A percentile compares a stretch with the other conserved stretches of the same genome.
These are phyloP conservation scores for Fusarium sp. DNA, from an alignment of 2,329 filamentous ascomycete genomes.

Conservation along the genomic window DNA sequence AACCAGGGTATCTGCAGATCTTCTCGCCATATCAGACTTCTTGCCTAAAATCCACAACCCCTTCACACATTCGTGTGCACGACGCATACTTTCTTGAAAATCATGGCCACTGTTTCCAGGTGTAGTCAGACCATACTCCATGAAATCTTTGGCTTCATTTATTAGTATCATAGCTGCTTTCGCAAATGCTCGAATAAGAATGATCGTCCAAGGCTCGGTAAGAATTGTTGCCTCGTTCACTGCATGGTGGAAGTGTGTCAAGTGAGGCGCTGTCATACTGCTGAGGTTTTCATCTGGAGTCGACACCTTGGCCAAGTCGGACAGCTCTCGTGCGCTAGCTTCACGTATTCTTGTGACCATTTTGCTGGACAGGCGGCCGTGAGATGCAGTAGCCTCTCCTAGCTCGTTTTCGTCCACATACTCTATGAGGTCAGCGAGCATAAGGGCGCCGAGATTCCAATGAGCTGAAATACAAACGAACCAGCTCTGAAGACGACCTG, in stretches of 20 bases:
- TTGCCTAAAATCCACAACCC: constrained; percentile 68
- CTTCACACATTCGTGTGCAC: constrained; percentile 65
- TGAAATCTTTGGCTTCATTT: constrained; percentile 48
- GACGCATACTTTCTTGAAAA: constrained; percentile 52
- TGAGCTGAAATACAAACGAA: constrained; percentile 70
- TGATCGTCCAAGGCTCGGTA: constrained; percentile 73
- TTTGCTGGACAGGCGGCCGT: constrained; percentile 45
- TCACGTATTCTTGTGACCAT: constrained; percentile 60
- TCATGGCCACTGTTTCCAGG: constrained; percentile 40
- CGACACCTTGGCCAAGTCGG: constrained; percentile 64
- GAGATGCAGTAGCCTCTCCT: constrained; percentile 39
- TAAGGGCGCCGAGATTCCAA: constrained; percentile 70
- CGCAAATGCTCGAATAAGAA: constrained; percentile 68
- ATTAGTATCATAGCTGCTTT: constrained; percentile 60
- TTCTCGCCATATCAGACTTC: constrained; percentile 65
- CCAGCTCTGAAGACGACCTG: constrained; percentile 70
- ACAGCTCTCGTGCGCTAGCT: constrained; percentile 61
- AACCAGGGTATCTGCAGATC: constrained; percentile 43
- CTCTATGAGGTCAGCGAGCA: constrained; percentile 69
- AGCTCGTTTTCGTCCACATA: constrained; percentile 61
- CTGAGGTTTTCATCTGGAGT: constrained; percentile 50
- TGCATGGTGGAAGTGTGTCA: constrained; percentile 66
- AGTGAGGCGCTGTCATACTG: constrained; percentile 35
- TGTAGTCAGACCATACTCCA: constrained; percentile 41
- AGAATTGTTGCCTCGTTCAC: constrained; percentile 68